A percentile compares a stretch with the other conserved stretches of the same genome.
Conservation (phyloP, 768 basidiomycete species). For the Mycena alexandri region DNA sequence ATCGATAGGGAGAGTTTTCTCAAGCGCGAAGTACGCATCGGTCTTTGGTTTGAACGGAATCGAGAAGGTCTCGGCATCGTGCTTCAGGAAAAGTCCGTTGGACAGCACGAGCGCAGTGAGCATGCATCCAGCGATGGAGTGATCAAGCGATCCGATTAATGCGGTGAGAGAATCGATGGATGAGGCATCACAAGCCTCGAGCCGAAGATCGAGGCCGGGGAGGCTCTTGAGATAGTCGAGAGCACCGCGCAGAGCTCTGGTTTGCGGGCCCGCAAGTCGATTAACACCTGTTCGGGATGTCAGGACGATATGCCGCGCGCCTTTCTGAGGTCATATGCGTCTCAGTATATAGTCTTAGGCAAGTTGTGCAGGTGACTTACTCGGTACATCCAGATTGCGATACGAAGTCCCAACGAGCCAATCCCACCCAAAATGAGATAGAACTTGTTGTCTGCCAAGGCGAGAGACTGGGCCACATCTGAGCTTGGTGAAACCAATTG, state of each 20-base stretch:
- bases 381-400: conserved; percentile 58
- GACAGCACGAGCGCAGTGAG: conserved; percentile 47
- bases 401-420: conserved; percentile 51
- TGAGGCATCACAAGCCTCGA: conserved; percentile 49
- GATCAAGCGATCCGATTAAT: conserved; percentile 40
- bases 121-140: conserved; percentile 50
- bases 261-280: conserved; percentile 30
- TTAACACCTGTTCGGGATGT: conserved; percentile 52
- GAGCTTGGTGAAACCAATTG: not conserved
- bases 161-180: conserved; percentile 36
- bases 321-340: conserved; percentile 41
- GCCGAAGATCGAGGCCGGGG: conserved; percentile 45
- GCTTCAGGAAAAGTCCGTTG: conserved; percentile 48
- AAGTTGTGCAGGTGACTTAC: conserved; percentile 38
- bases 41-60: conserved; percentile 45
- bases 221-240: conserved; percentile 46
- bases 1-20: conserved; percentile 42
- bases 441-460: not conserved
- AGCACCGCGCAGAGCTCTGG: not conserved
- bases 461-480: not conserved
- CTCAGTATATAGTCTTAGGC: too few relatives aligned
- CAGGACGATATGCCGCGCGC: conserved; percentile 51
- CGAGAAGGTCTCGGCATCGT: conserved; percentile 46
- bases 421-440: conserved; percentile 49
- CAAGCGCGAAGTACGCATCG: conserved; percentile 44